Percentiles rank a stretch among this genome's conserved stretches.
Conservation (phyloP, 2,329 filamentous ascomycete genomes). For the Paecilomyces niveus region DNA sequence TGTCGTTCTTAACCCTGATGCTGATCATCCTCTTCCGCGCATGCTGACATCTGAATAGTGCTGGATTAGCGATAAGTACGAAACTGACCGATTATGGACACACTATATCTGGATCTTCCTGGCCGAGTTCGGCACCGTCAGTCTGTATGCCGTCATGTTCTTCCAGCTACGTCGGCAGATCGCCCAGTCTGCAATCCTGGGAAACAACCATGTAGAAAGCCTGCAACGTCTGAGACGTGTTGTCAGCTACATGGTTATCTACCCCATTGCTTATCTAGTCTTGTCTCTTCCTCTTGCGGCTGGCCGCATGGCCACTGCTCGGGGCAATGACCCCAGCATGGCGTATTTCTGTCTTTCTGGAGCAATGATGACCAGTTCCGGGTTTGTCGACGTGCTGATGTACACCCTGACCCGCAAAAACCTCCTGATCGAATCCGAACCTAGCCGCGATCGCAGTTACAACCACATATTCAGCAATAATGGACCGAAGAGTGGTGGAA, state of each 20-base stretch:
- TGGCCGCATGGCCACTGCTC: constrained; percentile 36
- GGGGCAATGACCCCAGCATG: constrained; percentile 23
- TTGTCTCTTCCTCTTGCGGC: constrained; percentile 57
- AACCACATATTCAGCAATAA: constrained; percentile 20
- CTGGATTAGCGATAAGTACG: constrained; percentile 41
- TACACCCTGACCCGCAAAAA: constrained; percentile 53
- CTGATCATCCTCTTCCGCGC: background rate
- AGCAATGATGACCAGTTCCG: constrained; percentile 52
- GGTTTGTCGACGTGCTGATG: constrained; percentile 52
- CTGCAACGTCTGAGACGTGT: constrained; percentile 35
- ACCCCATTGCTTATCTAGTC: constrained; percentile 49
- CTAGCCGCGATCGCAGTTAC: constrained; percentile 29
- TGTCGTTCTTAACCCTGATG: constrained; percentile 10
- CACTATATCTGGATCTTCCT: constrained; percentile 51
- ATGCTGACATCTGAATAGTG: constrained; percentile 31
- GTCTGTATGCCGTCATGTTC: constrained; percentile 44
- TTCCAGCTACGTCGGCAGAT: constrained; percentile 42
- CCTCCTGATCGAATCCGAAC: constrained; percentile 46
- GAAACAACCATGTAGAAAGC: constrained; percentile 28
- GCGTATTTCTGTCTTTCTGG: constrained; percentile 47
- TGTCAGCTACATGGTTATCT: constrained; percentile 41
- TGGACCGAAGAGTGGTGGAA: constrained; percentile 21
- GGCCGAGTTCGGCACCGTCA: constrained; percentile 45
- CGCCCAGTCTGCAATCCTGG: constrained; percentile 28
- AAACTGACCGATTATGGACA: constrained; percentile 41